phyloP scores from a whole-genome alignment of 2,329 filamentous ascomycete genomes.

The Fusarium paranaense region DNA sequence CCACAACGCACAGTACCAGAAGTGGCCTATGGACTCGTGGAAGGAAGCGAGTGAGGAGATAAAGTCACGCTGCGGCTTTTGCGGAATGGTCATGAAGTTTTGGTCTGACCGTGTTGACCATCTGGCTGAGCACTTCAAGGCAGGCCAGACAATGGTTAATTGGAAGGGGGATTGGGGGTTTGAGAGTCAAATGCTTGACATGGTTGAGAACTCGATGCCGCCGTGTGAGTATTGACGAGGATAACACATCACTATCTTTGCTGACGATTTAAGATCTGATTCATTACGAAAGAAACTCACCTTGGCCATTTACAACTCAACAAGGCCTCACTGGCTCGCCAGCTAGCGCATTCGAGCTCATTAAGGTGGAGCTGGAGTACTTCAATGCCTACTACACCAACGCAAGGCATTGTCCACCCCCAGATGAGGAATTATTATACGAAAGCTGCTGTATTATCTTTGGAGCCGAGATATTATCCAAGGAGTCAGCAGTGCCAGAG shows the following conservation, averaged over 20 bases:
- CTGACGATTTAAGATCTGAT: constrained; percentile 47
- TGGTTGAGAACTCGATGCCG: constrained; percentile 54
- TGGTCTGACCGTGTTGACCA: constrained; percentile 53
- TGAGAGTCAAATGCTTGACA: constrained; percentile 48
- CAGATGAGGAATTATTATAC: constrained; percentile 31
- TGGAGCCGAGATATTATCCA: constrained; percentile 32
- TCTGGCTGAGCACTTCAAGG: constrained; percentile 54
- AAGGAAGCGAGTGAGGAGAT: constrained; percentile 44
- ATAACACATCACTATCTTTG: too few relatives aligned
- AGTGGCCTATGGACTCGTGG: constrained; percentile 57
- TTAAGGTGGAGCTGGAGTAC: constrained; percentile 49
- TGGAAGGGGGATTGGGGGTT: constrained; percentile 37
- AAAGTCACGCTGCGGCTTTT: constrained; percentile 52
- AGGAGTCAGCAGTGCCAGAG: not conserved
- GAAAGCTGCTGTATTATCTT: constrained; percentile 43
- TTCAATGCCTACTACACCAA: constrained; percentile 29
- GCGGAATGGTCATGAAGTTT: constrained; percentile 47
- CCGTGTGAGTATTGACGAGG: constrained; percentile 40
- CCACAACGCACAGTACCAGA: constrained; percentile 8
- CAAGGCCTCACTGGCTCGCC: constrained; percentile 27
- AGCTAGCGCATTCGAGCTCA: constrained; percentile 47
- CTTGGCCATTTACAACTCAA: constrained; percentile 45
- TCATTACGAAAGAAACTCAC: constrained; percentile 51
- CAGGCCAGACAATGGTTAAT: not conserved
- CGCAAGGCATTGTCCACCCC: constrained; percentile 14